Evolutionary conservation across 2,329 filamentous ascomycete species (phyloP).

Genomic region (Beauveria sp.): DNA sequence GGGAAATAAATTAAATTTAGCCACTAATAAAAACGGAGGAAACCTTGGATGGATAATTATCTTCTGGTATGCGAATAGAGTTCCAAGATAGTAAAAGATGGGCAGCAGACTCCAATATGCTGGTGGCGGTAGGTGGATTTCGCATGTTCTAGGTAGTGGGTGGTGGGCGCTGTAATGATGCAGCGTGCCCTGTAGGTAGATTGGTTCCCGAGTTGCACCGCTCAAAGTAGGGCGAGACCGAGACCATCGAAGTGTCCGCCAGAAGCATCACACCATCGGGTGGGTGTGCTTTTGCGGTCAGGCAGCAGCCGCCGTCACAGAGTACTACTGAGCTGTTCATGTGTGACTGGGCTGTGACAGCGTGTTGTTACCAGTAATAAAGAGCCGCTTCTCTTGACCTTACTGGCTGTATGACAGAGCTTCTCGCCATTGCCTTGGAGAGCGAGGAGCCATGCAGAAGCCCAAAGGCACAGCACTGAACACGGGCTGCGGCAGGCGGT

Average conservation of each 20-base stretch:
- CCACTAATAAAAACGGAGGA: background rate
- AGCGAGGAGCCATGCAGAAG: background rate
- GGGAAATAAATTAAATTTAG: background rate
- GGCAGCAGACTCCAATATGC: background rate
- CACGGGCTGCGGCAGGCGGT: too few species aligned
- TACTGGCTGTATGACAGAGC: background rate
- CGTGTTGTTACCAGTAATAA: background rate
- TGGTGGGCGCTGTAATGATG: background rate
- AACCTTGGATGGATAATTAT: too few species aligned
- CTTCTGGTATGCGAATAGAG: background rate
- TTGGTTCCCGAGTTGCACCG: background rate
- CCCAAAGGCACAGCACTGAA: too few species aligned
- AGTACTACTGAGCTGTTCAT: too few species aligned
- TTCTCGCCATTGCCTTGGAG: background rate
- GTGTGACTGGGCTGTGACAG: background rate
- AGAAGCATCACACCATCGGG: background rate
- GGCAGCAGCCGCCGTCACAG: background rate
- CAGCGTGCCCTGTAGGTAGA: background rate
- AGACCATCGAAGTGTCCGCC: background rate
- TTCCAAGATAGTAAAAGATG: background rate
- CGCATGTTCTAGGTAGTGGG: background rate
- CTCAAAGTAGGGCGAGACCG: background rate
- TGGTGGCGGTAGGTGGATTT: background rate
- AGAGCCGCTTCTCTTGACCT: background rate
- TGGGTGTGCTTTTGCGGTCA: background rate